Evolutionary conservation across 2,329 filamentous ascomycete genomes (phyloP).

Genomic region (Colletotrichum ledebouriae): DNA sequence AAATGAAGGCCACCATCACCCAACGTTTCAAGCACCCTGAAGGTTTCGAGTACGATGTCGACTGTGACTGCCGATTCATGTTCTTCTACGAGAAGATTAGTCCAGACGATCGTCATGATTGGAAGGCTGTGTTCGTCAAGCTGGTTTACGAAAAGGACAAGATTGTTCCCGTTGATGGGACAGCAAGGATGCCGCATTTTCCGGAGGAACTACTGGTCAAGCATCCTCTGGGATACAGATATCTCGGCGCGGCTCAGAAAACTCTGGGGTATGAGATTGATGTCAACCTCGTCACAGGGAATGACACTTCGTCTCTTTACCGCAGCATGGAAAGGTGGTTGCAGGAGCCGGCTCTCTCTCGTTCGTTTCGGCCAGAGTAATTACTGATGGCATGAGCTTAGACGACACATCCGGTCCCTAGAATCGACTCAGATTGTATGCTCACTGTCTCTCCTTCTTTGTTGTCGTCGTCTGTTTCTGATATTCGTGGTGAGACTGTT

Average conservation of each 20-base stretch:
- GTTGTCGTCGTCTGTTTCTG: no score
- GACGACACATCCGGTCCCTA: no score
- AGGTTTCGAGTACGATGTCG: slow-evolving; percentile 59
- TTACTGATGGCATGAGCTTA: no score
- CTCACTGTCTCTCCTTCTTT: no score
- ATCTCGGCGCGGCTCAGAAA: slow-evolving; percentile 61
- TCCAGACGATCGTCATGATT: slow-evolving; percentile 43
- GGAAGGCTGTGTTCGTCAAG: slow-evolving; percentile 61
- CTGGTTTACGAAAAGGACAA: slow-evolving; percentile 65
- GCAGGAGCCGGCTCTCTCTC: slow-evolving; percentile 44
- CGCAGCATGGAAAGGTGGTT: slow-evolving; percentile 58
- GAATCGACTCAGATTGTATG: no score
- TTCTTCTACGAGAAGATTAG: slow-evolving; percentile 58
- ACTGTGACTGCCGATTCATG: slow-evolving; percentile 65
- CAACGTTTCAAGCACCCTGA: slow-evolving; percentile 58
- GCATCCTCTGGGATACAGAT: slow-evolving; percentile 61
- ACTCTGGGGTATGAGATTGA: slow-evolving; percentile 61
- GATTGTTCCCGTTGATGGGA: slow-evolving; percentile 60
- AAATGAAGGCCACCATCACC: slow-evolving; percentile 68
- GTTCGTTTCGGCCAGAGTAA: slow-evolving; percentile 20
- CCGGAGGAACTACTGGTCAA: slow-evolving; percentile 52
- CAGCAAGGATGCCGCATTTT: slow-evolving; percentile 52
- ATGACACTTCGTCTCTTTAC: slow-evolving; percentile 56
- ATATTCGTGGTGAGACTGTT: no score
- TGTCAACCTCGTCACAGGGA: slow-evolving; percentile 55